Conservation (phyloP, 208 protist genomes). For the Vickermania spadyakhi region DNA sequence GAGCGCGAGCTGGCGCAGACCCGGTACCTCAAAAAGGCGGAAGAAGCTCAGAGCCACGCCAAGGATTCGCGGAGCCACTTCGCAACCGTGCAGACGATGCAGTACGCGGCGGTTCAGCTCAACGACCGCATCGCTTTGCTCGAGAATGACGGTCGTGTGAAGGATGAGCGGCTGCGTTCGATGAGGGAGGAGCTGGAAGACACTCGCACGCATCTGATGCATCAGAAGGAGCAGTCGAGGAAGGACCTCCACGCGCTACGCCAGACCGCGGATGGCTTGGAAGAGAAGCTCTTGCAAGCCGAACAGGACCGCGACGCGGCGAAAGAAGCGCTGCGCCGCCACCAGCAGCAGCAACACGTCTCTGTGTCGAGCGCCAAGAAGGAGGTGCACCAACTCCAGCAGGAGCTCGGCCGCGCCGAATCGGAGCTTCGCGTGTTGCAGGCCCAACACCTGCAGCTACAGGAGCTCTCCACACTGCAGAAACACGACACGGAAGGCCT, state of each 20-base stretch:
- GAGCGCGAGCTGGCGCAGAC: constrained; percentile 10
- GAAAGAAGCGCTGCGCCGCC: constrained; percentile 30
- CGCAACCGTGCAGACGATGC: constrained; percentile 18
- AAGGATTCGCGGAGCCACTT: constrained; percentile 30
- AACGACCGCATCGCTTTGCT: constrained; percentile 16
- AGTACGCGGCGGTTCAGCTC: constrained; percentile 21
- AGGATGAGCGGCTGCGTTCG: constrained; percentile 17
- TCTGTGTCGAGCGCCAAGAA: constrained; percentile 22
- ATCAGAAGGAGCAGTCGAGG: constrained; percentile 31
- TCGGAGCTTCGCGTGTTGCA: constrained; percentile 24
- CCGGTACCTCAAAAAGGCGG: constrained; percentile 22
- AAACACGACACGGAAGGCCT: constrained; percentile 18
- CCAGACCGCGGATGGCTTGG: constrained; percentile 21
- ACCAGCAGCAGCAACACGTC: constrained; percentile 30
- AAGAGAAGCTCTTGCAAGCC: constrained; percentile 16
- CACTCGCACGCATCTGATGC: constrained; percentile 17
- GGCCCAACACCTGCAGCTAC: constrained; percentile 13
- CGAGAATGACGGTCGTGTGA: constrained; percentile 15
- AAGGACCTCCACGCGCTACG: constrained; percentile 28
- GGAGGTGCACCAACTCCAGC: constrained; percentile 27
- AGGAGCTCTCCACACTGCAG: constrained; percentile 26
- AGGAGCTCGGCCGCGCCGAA: constrained; percentile 20
- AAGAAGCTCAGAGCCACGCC: constrained; percentile 24
- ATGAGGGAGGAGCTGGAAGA: constrained; percentile 21
- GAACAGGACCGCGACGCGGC: constrained; percentile 30